Evolutionary conservation across 2,329 filamentous ascomycete species (phyloP).

Genomic region (Paecilomyces sp.): DNA sequence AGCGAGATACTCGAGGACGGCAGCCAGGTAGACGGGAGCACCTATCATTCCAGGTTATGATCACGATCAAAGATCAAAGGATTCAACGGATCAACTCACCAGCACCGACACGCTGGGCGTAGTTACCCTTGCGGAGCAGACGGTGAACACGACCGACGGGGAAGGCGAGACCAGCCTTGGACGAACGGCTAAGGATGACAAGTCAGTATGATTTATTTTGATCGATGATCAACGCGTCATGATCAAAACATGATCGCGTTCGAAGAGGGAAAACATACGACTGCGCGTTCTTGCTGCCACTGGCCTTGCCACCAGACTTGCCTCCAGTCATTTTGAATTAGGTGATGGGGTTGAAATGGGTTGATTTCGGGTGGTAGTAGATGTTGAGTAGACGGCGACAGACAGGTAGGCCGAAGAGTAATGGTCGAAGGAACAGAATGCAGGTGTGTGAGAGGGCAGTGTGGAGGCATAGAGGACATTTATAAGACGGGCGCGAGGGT

Average conservation of each 20-base stretch:
- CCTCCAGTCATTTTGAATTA: conserved; percentile 97
- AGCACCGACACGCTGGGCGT: conserved; percentile 98
- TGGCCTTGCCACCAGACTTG: conserved; percentile 99
- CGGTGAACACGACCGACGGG: conserved; percentile 98
- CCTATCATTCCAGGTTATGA: conserved; percentile 32
- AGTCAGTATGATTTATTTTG: conserved; percentile 30
- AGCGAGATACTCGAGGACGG: conserved; percentile 96
- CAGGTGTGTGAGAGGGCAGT: conserved; percentile 22
- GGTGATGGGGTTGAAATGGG: conserved; percentile 26
- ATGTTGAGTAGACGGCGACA: conserved; percentile 9
- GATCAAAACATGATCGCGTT: conserved; percentile 1
- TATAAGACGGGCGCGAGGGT: conserved; percentile 38
- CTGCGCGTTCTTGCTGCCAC: conserved; percentile 97
- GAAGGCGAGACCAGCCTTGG: conserved; percentile 98
- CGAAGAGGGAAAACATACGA: conserved; percentile 63
- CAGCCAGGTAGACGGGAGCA: conserved; percentile 93
- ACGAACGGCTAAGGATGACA: conserved; percentile 67
- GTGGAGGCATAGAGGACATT: conserved; percentile 29
- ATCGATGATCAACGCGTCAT: conserved; percentile 3
- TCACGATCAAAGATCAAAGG: conserved; percentile 7
- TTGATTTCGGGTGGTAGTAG: conserved; percentile 11
- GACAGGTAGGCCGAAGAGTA: conserved; percentile 10
- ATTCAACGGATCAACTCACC: conserved; percentile 44
- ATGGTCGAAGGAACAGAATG: conserved; percentile 17
- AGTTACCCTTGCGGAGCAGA: conserved; percentile 98